A percentile compares a stretch with the other conserved stretches of the same genome.
Evolutionary conservation across 2,329 filamentous ascomycete species (phyloP).

Genomic region (Aspergillus sp.): DNA sequence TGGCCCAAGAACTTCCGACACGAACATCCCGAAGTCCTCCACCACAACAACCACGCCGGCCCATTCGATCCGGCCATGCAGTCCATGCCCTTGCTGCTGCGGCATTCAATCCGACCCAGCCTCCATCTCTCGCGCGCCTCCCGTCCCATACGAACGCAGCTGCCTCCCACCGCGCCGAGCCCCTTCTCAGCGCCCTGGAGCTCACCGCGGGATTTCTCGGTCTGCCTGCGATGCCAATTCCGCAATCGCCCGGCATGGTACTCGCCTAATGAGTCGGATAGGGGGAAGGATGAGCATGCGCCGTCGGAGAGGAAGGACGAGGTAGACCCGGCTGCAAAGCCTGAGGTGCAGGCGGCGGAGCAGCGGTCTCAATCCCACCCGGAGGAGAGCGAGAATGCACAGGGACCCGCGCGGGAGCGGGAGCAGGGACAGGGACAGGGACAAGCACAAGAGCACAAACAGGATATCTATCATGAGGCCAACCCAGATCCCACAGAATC

Average conservation of each 20-base stretch:
- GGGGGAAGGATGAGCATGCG: slow-evolving; percentile 6
- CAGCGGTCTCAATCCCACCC: slow-evolving; percentile 7
- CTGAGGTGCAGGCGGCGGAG: slow-evolving; percentile 14
- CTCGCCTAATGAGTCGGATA: slow-evolving; percentile 16
- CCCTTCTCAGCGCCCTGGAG: slow-evolving; percentile 10
- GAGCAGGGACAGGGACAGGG: slow-evolving; percentile 4
- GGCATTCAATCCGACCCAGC: slow-evolving; percentile 28
- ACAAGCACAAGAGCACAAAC: slow-evolving; percentile 4
- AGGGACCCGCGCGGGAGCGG: slow-evolving; percentile 5
- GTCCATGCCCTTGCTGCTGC: slow-evolving; percentile 30
- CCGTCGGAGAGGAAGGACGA: no score
- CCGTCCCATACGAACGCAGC: slow-evolving; percentile 12
- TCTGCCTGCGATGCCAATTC: slow-evolving; percentile 36
- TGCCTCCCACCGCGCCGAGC: slow-evolving; percentile 13
- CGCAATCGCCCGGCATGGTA: slow-evolving; percentile 20
- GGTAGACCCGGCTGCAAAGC: no score
- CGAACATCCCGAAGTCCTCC: no score
- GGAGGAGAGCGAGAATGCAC: slow-evolving; percentile 9
- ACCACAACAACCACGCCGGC: slow-evolving; percentile 3
- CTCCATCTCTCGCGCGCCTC: slow-evolving; percentile 15
- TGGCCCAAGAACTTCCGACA: no score
- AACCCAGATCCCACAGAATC: slow-evolving; percentile 1
- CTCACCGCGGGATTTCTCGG: slow-evolving; percentile 24
- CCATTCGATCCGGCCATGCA: slow-evolving; percentile 27
- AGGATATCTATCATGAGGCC: no score